Evolutionary conservation across 169 alveolate species (phyloP), one percentile per base, ranked within the genome.

Genomic region (Cryptosporidium meleagridis): DNA sequence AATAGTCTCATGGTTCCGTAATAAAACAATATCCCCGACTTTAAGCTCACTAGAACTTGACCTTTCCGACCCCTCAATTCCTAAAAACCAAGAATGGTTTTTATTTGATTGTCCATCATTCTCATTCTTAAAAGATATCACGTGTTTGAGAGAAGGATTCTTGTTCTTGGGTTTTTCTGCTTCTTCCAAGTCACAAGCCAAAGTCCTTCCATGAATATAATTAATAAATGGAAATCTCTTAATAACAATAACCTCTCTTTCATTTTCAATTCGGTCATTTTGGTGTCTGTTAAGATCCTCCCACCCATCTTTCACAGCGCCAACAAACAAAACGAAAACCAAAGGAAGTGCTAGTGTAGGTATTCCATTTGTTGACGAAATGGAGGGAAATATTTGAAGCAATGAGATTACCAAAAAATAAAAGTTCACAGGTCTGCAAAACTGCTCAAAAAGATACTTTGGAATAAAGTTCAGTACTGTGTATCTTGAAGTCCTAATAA

Each of bases 271-370:
- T 62, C 69, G 86, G 65, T 93, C 96, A 37, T 91, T 87, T 70
- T 84, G 75, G 71, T 85, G 93, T 85, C 93, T 71, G 58, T 92
- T 86, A 1, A 92, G 67, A 69, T 95, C 97, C 62, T 94, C 96
- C 58, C 93, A 91, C 14, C 95, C 94, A 89, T 95, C 98, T 73
- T 95, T 96, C 12, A 93, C 29, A 86, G 96, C 92, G 3, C 97
- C 93, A 3, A 95, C 86, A 62, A 91, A 67, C 8, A 96, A 91
- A 18, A 96, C 96, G 12, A 95, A 71, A 14, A 92, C 93, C 41
- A 96, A 62, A 9, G 95, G 95, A 85, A 91, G 70, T 75, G 93
- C 85, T 29, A 92, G 86, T 7, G 91, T 91, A 14, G 93, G 94
- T 29, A 85, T 75, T 26, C 93, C 93, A 55, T 87, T 91, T 9